Conservation (phyloP, 768 basidiomycete species). For the Russula lepida region DNA sequence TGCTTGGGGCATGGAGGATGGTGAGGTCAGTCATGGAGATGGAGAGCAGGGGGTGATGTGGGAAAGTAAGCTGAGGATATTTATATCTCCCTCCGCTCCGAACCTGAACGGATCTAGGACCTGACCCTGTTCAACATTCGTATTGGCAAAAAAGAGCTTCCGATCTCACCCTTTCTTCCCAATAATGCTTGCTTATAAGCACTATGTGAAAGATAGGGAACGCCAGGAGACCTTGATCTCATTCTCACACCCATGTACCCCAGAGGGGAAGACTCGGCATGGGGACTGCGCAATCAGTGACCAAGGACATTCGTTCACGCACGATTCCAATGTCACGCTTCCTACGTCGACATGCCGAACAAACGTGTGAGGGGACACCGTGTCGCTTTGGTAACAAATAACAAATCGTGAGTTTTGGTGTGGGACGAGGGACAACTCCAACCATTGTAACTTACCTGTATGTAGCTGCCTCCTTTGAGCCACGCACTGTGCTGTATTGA, state of each 20-base stretch:
- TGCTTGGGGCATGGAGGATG: slow-evolving; percentile 4
- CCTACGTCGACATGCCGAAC: not conserved
- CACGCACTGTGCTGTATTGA: not conserved
- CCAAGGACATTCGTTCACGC: not conserved
- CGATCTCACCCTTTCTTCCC: too few species aligned
- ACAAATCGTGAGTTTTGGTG: too few species aligned
- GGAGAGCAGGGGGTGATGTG: too few species aligned
- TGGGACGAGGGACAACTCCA: not conserved
- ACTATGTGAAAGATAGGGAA: not conserved
- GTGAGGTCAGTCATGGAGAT: slow-evolving; percentile 14
- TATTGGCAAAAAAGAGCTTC: too few species aligned
- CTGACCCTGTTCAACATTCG: too few species aligned
- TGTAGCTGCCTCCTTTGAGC: not conserved
- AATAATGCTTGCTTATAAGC: slow-evolving; percentile 6
- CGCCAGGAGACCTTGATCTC: not conserved
- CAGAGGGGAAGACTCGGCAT: too few species aligned
- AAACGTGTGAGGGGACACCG: not conserved
- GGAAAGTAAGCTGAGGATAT: not conserved
- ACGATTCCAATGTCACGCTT: slow-evolving; percentile 1
- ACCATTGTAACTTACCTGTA: not conserved
- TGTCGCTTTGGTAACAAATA: not conserved
- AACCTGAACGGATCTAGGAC: too few species aligned
- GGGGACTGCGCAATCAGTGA: not conserved
- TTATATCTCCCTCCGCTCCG: not conserved
- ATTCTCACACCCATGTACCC: not conserved